Conservation (phyloP, 164 flowering plant species). For the Umbilicus rupestris region DNA sequence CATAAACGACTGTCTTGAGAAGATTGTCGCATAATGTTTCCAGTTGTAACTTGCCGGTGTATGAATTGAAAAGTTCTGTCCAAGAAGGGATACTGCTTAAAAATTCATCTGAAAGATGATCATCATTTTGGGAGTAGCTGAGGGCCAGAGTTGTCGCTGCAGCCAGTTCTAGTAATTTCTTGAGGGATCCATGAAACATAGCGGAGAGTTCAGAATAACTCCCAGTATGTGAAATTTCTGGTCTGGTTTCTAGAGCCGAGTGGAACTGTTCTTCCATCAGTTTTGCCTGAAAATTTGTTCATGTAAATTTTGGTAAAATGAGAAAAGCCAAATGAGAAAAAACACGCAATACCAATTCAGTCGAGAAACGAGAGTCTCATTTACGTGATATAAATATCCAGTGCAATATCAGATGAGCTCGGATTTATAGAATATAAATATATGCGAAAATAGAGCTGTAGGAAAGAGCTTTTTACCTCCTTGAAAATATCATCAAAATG, state of each 20-base stretch:
- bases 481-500: conserved; percentile 33
- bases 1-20: conserved; percentile 25
- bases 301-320: background rate
- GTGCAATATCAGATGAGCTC: background rate
- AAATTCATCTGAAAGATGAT: conserved; percentile 24
- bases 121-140: conserved; percentile 15
- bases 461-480: conserved; percentile 26
- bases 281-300: conserved; percentile 39
- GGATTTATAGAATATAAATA: background rate
- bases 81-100: conserved; percentile 35
- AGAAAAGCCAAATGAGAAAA: too few species aligned
- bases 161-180: conserved; percentile 20
- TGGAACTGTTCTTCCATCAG: conserved; percentile 23
- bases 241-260: conserved; percentile 17
- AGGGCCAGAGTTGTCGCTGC: conserved; percentile 28
- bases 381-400: too few species aligned
- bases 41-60: conserved; percentile 23
- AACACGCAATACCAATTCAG: too few species aligned
- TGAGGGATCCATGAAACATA: conserved; percentile 27
- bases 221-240: conserved; percentile 5
- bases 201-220: conserved; percentile 20
- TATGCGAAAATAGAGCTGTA: background rate
- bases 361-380: too few species aligned
- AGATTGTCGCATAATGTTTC: conserved; percentile 37
- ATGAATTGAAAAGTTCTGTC: conserved; percentile 34